These are phyloP conservation scores for Cercospora brassicicola DNA, from an alignment of 2,329 filamentous ascomycete genomes.

Conservation along the genomic window DNA sequence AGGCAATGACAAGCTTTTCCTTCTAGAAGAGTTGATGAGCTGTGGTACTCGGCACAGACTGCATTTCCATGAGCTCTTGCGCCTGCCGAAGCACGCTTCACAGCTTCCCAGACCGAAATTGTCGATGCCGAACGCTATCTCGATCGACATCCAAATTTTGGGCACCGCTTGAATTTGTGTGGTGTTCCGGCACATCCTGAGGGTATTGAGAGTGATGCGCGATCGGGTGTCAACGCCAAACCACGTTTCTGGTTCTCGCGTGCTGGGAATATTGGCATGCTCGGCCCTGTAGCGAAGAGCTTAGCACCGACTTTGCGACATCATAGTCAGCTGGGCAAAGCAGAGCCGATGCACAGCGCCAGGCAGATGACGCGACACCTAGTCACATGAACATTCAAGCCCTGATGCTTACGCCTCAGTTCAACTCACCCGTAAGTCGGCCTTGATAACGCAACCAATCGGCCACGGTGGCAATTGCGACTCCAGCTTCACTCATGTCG, in stretches of 20 bases:
- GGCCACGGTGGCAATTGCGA: background rate
- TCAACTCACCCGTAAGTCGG: background rate
- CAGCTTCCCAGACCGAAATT: background rate
- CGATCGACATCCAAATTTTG: background rate
- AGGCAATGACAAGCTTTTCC: slow-evolving; percentile 19
- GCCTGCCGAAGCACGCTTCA: background rate
- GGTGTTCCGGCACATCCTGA: background rate
- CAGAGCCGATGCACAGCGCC: background rate
- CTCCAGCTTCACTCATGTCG: background rate
- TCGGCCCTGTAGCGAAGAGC: background rate
- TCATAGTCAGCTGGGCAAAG: background rate
- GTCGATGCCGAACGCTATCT: background rate
- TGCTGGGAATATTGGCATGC: background rate
- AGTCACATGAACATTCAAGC: background rate
- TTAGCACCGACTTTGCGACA: background rate
- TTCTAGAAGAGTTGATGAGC: slow-evolving; percentile 11
- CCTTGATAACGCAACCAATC: background rate
- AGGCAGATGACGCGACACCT: background rate
- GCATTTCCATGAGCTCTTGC: background rate
- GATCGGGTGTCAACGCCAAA: background rate
- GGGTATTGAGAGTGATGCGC: background rate
- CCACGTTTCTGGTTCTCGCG: slow-evolving; percentile 8
- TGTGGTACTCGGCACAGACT: background rate
- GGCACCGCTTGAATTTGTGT: background rate
- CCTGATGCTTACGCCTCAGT: background rate